These are phyloP conservation scores for Alternaria angustiovoidea DNA, from an alignment of 2,329 filamentous ascomycete species.

Conservation along the genomic window DNA sequence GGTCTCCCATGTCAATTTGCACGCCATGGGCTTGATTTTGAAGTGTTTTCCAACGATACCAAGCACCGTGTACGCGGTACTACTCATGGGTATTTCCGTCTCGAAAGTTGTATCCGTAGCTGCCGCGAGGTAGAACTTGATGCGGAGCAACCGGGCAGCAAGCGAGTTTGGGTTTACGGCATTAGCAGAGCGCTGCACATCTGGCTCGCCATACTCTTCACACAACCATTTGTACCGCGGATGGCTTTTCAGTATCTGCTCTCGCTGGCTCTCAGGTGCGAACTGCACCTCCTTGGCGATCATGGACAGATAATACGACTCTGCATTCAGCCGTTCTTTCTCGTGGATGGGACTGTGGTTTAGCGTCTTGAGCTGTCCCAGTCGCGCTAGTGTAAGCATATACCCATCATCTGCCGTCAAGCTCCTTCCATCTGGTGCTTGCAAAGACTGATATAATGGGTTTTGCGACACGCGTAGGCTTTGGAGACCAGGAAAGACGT, in stretches of 20 bases:
- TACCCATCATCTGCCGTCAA: constrained; percentile 78
- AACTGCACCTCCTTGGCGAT: constrained; percentile 78
- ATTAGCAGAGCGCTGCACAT: constrained; percentile 60
- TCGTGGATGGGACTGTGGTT: constrained; percentile 75
- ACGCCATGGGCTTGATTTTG: constrained; percentile 66
- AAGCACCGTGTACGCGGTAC: constrained; percentile 83
- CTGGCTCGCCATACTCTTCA: constrained; percentile 75
- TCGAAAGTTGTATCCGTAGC: constrained; percentile 26
- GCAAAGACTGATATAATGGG: constrained; percentile 74
- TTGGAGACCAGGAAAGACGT: constrained; percentile 74
- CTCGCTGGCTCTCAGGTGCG: constrained; percentile 62
- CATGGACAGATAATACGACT: constrained; percentile 89
- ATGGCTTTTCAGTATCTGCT: constrained; percentile 68
- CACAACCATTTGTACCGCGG: constrained; percentile 79
- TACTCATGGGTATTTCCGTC: constrained; percentile 72
- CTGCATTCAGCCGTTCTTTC: constrained; percentile 83
- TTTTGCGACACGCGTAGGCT: constrained; percentile 85
- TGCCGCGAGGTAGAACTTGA: constrained; percentile 60
- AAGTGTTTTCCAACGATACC: constrained; percentile 79
- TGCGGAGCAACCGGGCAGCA: constrained; percentile 75
- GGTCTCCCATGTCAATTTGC: constrained; percentile 84
- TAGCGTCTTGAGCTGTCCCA: constrained; percentile 71
- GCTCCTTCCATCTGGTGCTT: constrained; percentile 50
- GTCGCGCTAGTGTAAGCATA: constrained; percentile 84
- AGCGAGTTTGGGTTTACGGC: constrained; percentile 78